Conservation (phyloP, 805 yeast genomes). For the Kurtzmaniella fragi region DNA sequence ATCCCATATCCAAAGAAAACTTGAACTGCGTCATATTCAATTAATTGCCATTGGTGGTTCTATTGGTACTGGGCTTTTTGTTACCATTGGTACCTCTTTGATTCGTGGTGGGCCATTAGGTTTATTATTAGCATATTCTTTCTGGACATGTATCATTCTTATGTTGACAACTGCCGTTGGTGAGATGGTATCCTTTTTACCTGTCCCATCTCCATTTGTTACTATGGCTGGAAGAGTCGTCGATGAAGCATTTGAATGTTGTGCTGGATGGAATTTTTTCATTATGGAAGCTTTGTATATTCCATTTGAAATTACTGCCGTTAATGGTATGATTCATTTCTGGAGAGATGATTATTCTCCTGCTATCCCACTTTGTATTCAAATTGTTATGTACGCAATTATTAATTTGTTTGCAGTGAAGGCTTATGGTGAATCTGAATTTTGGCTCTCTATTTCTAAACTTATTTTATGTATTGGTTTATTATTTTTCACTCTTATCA, state of each 20-base stretch:
- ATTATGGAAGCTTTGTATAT: conserved; percentile 41
- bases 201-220: conserved; percentile 31
- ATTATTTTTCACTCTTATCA: conserved; percentile 29
- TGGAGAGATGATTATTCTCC: conserved; percentile 48
- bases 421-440: conserved; percentile 49
- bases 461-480: conserved; percentile 34
- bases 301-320: conserved; percentile 45
- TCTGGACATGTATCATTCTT: conserved; percentile 29
- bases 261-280: conserved; percentile 31
- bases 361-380: conserved; percentile 41
- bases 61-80: conserved; percentile 35
- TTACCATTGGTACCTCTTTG: conserved; percentile 30
- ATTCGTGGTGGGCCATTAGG: conserved; percentile 32
- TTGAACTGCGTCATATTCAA: conserved; percentile 29
- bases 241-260: conserved; percentile 33
- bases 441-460: conserved; percentile 39
- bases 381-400: conserved; percentile 36
- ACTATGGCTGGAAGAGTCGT: conserved; percentile 35
- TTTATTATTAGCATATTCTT: conserved; percentile 23
- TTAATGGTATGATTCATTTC: conserved; percentile 50
- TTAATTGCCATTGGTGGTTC: conserved; percentile 38
- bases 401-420: conserved; percentile 45
- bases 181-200: conserved; percentile 34
- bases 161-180: conserved; percentile 31
- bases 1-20: conserved; percentile 5